Percentiles rank a stretch among this genome's conserved stretches.
phyloP scores from a whole-genome alignment of 768 basidiomycete genomes.

The Mycena floridula region DNA sequence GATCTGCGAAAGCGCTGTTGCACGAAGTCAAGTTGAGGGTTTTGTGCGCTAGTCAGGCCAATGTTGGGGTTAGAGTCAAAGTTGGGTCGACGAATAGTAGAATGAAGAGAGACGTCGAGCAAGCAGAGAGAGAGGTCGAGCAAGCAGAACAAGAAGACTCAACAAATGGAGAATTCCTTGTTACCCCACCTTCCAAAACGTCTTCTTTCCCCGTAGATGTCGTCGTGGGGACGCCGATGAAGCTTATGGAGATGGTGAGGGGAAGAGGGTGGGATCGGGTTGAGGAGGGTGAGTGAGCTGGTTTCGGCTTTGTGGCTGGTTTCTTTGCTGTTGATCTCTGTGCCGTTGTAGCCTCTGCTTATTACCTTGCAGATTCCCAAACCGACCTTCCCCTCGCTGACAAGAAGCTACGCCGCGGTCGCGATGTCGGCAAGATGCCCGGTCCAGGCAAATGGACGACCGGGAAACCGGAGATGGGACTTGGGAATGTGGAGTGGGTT shows the following conservation, averaged over 20 bases:
- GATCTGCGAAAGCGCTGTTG: slow-evolving; percentile 66
- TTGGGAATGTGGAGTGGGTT: slow-evolving; percentile 80
- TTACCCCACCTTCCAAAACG: slow-evolving; percentile 8
- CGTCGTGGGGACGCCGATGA: slow-evolving; percentile 60
- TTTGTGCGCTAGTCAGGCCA: slow-evolving; percentile 60
- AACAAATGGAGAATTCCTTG: slow-evolving; percentile 18
- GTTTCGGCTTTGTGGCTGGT: too few species aligned
- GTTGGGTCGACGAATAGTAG: slow-evolving; percentile 13
- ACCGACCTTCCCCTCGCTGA: too few species aligned
- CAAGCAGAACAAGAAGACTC: slow-evolving; percentile 18
- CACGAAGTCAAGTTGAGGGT: slow-evolving; percentile 78
- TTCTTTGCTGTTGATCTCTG: too few species aligned
- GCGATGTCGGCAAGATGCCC: slow-evolving; percentile 15
- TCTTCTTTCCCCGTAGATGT: slow-evolving; percentile 37
- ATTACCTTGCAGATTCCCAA: too few species aligned
- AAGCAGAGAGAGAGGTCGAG: slow-evolving; percentile 41
- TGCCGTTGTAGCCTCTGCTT: too few species aligned
- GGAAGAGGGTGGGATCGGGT: slow-evolving; percentile 46
- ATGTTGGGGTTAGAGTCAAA: slow-evolving; percentile 27
- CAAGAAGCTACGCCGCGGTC: slow-evolving; percentile 19
- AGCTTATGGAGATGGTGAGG: slow-evolving; percentile 52
- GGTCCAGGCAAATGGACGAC: slow-evolving; percentile 14
- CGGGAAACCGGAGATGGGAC: slow-evolving; percentile 47
- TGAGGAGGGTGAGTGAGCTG: slow-evolving; percentile 19
- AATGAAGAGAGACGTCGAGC: slow-evolving; percentile 47